Evolutionary conservation across 2,329 filamentous ascomycete species (phyloP).

Genomic region (Pseudogymnoascus pannorum): DNA sequence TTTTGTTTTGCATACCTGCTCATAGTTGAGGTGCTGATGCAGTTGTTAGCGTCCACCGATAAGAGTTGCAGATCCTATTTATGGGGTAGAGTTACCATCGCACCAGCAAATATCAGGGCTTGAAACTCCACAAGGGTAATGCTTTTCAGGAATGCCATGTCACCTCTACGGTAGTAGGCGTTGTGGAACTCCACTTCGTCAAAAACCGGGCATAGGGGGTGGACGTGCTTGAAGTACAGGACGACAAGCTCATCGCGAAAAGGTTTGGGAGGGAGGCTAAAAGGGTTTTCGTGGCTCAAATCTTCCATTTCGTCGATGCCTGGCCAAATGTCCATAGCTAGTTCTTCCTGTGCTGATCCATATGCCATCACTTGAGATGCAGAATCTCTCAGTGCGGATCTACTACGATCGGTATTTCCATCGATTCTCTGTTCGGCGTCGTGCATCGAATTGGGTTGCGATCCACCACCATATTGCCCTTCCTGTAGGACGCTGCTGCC

Average conservation of each 20-base stretch:
- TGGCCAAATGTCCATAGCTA: neutral
- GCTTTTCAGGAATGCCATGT: conserved; percentile 5
- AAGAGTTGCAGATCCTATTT: neutral
- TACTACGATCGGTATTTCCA: neutral
- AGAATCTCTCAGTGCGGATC: neutral
- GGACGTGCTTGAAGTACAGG: conserved; percentile 9
- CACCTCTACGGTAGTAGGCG: neutral
- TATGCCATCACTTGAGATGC: neutral
- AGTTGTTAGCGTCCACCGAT: neutral
- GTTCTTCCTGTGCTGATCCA: neutral
- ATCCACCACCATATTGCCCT: neutral
- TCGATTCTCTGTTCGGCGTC: neutral
- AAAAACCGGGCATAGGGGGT: conserved; percentile 9
- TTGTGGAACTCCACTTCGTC: conserved; percentile 10
- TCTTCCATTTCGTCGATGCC: neutral
- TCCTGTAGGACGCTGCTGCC: neutral
- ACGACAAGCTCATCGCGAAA: conserved; percentile 9
- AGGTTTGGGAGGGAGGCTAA: neutral
- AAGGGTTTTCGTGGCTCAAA: neutral
- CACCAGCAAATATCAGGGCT: conserved; percentile 6
- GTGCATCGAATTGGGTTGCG: neutral
- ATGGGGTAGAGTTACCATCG: neutral
- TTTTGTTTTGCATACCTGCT: conserved; percentile 10
- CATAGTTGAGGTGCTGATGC: conserved; percentile 7
- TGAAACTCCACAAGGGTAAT: conserved; percentile 9